Conservation (phyloP, 768 basidiomycete genomes). For the Nevesoporus exiguus region DNA sequence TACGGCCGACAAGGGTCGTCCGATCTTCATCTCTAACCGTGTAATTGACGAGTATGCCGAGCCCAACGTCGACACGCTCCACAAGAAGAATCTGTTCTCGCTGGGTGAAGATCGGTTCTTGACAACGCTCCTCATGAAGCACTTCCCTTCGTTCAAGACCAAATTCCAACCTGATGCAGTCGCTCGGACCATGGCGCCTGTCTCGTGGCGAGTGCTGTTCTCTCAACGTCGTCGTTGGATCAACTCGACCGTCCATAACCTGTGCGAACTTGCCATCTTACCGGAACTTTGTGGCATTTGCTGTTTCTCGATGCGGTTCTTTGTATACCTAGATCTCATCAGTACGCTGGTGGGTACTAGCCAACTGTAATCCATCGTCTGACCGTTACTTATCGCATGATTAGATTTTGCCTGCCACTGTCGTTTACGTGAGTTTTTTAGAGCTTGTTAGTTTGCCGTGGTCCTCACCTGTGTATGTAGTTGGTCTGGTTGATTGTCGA, state of each 20-base stretch:
- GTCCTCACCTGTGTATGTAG: constrained; percentile 27
- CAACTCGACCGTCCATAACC: constrained; percentile 68
- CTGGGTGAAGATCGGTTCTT: constrained; percentile 72
- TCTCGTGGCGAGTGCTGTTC: constrained; percentile 56
- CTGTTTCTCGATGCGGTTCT: constrained; percentile 71
- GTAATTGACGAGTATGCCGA: constrained; percentile 71
- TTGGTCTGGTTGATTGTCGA: constrained; percentile 59
- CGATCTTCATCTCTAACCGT: constrained; percentile 68
- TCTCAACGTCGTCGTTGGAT: constrained; percentile 73
- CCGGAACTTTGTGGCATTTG: constrained; percentile 66
- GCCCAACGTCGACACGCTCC: constrained; percentile 61
- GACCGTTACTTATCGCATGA: constrained; percentile 1
- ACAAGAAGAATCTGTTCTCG: constrained; percentile 68
- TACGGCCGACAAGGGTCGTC: constrained; percentile 68
- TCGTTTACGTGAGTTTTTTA: constrained; percentile 50
- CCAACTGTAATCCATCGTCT: not conserved
- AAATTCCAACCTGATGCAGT: constrained; percentile 66
- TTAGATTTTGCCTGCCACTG: constrained; percentile 58
- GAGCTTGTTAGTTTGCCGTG: not conserved
- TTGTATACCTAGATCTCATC: constrained; percentile 66
- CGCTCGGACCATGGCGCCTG: constrained; percentile 62
- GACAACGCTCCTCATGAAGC: constrained; percentile 66
- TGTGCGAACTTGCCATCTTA: constrained; percentile 60
- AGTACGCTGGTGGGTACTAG: constrained; percentile 48
- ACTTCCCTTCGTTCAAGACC: constrained; percentile 66